phyloP scores from a whole-genome alignment of 1,284 basidiomycete species.

The Ustilago esculenta region DNA sequence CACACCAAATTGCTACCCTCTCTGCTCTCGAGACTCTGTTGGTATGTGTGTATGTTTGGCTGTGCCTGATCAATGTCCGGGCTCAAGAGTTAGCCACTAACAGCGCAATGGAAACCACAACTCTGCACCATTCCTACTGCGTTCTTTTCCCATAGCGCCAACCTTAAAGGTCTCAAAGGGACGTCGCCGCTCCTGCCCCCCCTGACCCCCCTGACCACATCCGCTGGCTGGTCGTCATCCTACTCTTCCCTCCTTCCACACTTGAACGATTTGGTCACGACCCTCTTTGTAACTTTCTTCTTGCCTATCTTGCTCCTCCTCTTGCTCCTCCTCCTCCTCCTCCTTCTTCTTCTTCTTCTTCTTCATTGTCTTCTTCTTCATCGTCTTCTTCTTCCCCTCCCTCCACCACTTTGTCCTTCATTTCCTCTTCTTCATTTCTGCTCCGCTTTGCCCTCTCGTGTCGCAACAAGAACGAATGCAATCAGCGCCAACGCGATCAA shows the following conservation, averaged over 20 bases:
- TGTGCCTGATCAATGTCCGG: conserved; percentile 30
- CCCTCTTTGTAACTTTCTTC: conserved; percentile 16
- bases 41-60: neutral
- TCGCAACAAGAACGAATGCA: neutral
- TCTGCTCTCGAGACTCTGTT: neutral
- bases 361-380: neutral
- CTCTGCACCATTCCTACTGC: too few species aligned
- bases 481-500: neutral
- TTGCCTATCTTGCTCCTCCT: neutral
- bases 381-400: neutral
- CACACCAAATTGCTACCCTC: conserved; percentile 10
- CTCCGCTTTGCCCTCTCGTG: too few species aligned
- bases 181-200: conserved; percentile 2
- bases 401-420: neutral
- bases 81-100: neutral
- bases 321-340: neutral
- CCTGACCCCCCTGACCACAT: conserved; percentile 5
- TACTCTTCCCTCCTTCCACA: neutral
- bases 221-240: conserved; percentile 20
- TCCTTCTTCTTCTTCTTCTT: conserved; percentile 3
- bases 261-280: neutral
- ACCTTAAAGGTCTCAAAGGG: conserved; percentile 28
- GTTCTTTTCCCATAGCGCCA: conserved; percentile 2
- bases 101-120: too few species aligned
- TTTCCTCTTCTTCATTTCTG: neutral